Percentiles rank a stretch among this genome's conserved stretches.
Conservation (phyloP, 1,284 basidiomycete genomes). For the Ceratobasidium sp. region DNA sequence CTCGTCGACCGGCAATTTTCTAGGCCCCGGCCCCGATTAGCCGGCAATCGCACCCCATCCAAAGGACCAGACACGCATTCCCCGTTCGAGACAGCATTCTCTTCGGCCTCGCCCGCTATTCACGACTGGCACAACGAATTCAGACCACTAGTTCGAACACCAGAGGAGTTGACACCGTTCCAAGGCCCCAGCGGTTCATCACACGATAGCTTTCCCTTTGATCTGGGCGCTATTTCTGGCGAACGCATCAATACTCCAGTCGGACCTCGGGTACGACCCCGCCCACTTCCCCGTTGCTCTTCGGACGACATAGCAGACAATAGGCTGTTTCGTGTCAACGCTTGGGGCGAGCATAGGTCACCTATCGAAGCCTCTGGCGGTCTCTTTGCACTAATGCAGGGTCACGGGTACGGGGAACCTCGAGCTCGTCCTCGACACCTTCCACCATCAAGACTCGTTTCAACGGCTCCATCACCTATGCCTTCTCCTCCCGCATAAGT, state of each 20-base stretch:
- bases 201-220: constrained; percentile 23
- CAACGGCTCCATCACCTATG: constrained; percentile 19
- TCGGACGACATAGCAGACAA: constrained; percentile 27
- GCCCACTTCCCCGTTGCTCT: constrained; percentile 22
- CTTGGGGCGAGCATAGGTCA: constrained; percentile 29
- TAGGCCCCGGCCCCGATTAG: neutral
- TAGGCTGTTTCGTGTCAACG: constrained; percentile 32
- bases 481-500: neutral
- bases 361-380: constrained; percentile 21
- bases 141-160: constrained; percentile 20
- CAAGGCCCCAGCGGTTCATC: neutral
- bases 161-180: neutral
- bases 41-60: constrained; percentile 11
- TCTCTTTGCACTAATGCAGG: constrained; percentile 26
- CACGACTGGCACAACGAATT: constrained; percentile 3
- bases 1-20: constrained; percentile 14
- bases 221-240: constrained; percentile 8
- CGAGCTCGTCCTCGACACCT: constrained; percentile 2
- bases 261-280: constrained; percentile 21
- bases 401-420: neutral
- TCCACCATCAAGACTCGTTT: constrained; percentile 28
- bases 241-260: constrained; percentile 20
- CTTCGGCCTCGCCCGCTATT: constrained; percentile 9
- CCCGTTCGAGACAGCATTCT: neutral
- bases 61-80: neutral